Base-by-base conservation (phyloP, 2,329 filamentous ascomycete genomes). In the Neonectria punicea region DNA sequence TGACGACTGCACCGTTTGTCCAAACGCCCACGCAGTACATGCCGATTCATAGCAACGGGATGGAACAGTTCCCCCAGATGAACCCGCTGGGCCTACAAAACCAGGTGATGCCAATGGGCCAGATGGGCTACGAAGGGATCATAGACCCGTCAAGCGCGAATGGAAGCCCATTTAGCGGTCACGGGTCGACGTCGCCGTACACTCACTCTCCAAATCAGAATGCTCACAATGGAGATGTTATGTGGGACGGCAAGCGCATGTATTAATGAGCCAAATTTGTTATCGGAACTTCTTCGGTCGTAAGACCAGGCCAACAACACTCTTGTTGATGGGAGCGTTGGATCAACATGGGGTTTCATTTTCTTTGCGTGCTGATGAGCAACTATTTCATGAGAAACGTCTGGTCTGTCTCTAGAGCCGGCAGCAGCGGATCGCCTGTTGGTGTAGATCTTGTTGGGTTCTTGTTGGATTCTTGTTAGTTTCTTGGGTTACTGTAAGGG, bases 121-220 rank as follows among this genome's bases (percentile, higher is more conserved):
- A 75, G 39, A 65, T 80, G 68, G 68, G 65, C 14, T 79, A 78
- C 57, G 76, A 77, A 10, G 66, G 72, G 36, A 75, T 78, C 55
- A 71, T 79, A 59, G 73, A 74, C 39, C 72, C 75, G n/a, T 73
- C 74, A 32, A 78, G 75, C 50, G 74, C 73, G 13, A 74, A 77
- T 57, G 75, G 72, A n/a, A 80, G 78, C 63, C 77, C 79, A 4
- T 81, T 78, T 47, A 77, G 76, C 51, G 78, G 76, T 6, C 78
- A 80, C 47, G 79, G 77, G 44, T 77, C 78, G 5, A 63, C 72
- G 30, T 80, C 79, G 34, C 76, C 76, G 9, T 81, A 78, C 64
- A 72, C 75, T 20, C 74, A 75, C 53, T 80, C 79, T 34, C 78
- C 79, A 36, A 77, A 78, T 47, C 65, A 73, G 49, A 72, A 75